Evolutionary conservation across 164 flowering plant species (phyloP).

Genomic region (Nymphaea colorata): DNA sequence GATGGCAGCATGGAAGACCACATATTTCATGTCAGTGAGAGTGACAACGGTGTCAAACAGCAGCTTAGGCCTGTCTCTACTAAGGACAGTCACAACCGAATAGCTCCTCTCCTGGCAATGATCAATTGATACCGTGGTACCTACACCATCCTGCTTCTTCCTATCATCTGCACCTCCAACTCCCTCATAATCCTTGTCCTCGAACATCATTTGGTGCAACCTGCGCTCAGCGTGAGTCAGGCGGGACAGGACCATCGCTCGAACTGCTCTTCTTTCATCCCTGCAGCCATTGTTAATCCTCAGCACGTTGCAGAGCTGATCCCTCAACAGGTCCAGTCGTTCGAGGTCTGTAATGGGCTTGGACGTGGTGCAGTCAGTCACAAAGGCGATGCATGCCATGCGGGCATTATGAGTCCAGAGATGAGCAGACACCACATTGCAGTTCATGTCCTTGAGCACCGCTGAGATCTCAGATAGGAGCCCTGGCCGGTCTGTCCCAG

Average conservation of each 20-base stretch:
- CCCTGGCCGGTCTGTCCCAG: constrained; percentile 58
- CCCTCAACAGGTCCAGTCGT: constrained; percentile 35
- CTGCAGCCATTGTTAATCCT: constrained; percentile 37
- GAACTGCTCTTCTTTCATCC: constrained; percentile 6
- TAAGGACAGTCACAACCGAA: constrained; percentile 49
- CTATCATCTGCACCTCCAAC: constrained; percentile 3
- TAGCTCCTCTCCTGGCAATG: constrained; percentile 62
- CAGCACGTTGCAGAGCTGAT: constrained; percentile 56
- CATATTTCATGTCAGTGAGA: constrained; percentile 72
- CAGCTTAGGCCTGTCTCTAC: constrained; percentile 72
- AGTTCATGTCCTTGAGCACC: constrained; percentile 42
- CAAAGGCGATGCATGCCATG: constrained; percentile 55
- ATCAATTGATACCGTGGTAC: constrained; percentile 40
- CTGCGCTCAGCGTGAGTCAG: constrained; percentile 71
- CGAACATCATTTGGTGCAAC: constrained; percentile 85
- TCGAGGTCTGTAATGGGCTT: constrained; percentile 32
- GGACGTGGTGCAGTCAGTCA: constrained; percentile 32
- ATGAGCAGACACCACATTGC: constrained; percentile 55
- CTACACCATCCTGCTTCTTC: constrained; percentile 4
- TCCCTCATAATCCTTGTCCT: constrained; percentile 49
- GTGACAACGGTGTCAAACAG: constrained; percentile 83
- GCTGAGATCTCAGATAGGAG: constrained; percentile 73
- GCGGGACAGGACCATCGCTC: constrained; percentile 20
- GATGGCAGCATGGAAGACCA: constrained; percentile 78
- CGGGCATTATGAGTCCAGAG: constrained; percentile 77